A percentile compares a stretch with the other conserved stretches of the same genome.
phyloP scores from a whole-genome alignment of 768 basidiomycete genomes.

The Boletus reticuloceps region DNA sequence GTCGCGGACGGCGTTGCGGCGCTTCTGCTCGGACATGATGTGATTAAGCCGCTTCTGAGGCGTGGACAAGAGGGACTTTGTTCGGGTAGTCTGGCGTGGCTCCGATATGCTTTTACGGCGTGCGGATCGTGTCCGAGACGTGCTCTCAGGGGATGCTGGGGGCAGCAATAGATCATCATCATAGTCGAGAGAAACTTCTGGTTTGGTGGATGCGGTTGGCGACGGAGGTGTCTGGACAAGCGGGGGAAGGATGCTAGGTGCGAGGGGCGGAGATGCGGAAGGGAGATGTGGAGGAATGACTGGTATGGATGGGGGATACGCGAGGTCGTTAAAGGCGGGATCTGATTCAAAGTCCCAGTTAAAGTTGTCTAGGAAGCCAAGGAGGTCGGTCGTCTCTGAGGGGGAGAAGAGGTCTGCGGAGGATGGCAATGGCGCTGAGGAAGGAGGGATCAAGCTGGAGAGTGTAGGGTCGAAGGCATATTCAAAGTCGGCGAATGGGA shows the following conservation, averaged over 20 bases:
- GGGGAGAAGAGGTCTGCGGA: conserved; percentile 79
- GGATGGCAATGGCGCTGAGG: conserved; percentile 59
- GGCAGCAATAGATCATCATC: conserved; percentile 3
- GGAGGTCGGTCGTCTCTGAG: conserved; percentile 73
- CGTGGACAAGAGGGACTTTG: conserved; percentile 70
- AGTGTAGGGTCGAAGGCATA: conserved; percentile 67
- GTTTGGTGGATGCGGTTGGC: conserved; percentile 7
- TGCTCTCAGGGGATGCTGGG: conserved; percentile 12
- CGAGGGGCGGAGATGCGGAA: background rate
- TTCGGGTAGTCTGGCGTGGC: conserved; percentile 32
- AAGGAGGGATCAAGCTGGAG: conserved; percentile 53
- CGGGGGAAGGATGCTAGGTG: background rate
- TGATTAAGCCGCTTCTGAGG: conserved; percentile 90
- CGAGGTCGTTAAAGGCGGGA: conserved; percentile 17
- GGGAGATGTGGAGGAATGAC: background rate
- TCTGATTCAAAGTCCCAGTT: conserved; percentile 59
- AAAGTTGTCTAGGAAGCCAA: conserved; percentile 83
- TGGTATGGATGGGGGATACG: conserved; percentile 5
- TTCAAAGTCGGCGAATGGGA: conserved; percentile 66
- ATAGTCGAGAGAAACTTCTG: conserved; percentile 3
- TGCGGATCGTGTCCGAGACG: conserved; percentile 9
- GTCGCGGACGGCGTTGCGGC: conserved; percentile 87
- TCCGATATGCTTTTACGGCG: conserved; percentile 26
- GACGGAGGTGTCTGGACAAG: conserved; percentile 1
- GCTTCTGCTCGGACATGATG: conserved; percentile 93